phyloP scores from a whole-genome alignment of 2,329 filamentous ascomycete genomes.

The Cercospora citrullina region DNA sequence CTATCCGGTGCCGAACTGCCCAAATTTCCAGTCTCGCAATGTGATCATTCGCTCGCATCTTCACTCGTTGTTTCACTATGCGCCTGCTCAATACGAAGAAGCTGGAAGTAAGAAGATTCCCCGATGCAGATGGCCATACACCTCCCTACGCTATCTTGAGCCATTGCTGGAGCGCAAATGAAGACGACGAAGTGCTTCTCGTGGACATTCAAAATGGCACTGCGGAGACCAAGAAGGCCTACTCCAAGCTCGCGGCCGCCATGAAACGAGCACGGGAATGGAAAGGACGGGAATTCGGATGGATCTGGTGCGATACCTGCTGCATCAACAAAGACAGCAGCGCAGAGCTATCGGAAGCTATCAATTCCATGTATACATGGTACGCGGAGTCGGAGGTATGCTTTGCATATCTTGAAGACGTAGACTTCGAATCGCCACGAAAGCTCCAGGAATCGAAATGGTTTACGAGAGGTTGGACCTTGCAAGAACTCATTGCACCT shows the following conservation, averaged over 20 bases:
- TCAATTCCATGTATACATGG: slow-evolving; percentile 31
- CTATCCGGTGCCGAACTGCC: neutral
- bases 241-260: slow-evolving; percentile 10
- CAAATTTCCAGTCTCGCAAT: neutral
- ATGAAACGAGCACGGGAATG: slow-evolving; percentile 5
- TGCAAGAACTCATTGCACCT: slow-evolving; percentile 19
- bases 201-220: slow-evolving; percentile 18
- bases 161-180: slow-evolving; percentile 20
- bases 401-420: slow-evolving; percentile 25
- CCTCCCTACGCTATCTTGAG: slow-evolving; percentile 25
- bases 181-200: slow-evolving; percentile 21
- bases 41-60: neutral
- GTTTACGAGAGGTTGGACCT: slow-evolving; percentile 15
- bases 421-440: neutral
- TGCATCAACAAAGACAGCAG: slow-evolving; percentile 29
- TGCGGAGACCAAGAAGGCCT: slow-evolving; percentile 16
- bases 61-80: slow-evolving; percentile 7
- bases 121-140: slow-evolving; percentile 10
- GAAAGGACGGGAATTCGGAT: neutral
- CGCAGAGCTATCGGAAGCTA: slow-evolving; percentile 25
- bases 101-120: slow-evolving; percentile 7
- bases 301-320: slow-evolving; percentile 30
- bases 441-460: slow-evolving; percentile 1
- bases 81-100: slow-evolving; percentile 9
- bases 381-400: slow-evolving; percentile 24